These are phyloP conservation scores for Posidonia oceanica DNA, from an alignment of 116 monocot species.

Conservation along the genomic window DNA sequence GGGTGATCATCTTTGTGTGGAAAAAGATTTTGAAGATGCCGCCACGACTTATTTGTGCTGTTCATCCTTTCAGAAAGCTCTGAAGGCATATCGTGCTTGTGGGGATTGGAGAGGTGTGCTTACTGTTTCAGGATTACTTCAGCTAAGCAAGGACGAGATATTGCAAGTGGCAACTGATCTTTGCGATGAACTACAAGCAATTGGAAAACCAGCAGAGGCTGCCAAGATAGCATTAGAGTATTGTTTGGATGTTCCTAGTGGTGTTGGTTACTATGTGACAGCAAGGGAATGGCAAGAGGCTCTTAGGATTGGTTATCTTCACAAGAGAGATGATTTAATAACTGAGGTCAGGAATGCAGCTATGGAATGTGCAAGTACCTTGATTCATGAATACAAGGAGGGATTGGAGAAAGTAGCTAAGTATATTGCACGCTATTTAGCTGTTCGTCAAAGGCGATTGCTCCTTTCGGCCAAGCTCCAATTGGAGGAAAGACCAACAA, in stretches of 20 bases:
- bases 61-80: conserved; percentile 58
- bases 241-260: conserved; percentile 50
- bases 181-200: conserved; percentile 82
- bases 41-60: conserved; percentile 68
- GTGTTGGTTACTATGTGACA: conserved; percentile 50
- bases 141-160: conserved; percentile 32
- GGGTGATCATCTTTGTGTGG: conserved; percentile 73
- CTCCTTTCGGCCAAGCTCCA: conserved; percentile 64
- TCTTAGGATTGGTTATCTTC: conserved; percentile 58
- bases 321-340: conserved; percentile 51
- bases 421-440: conserved; percentile 65
- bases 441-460: conserved; percentile 86
- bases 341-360: conserved; percentile 46
- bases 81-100: conserved; percentile 64
- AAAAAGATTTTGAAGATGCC: conserved; percentile 66
- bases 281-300: conserved; percentile 95
- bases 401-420: conserved; percentile 68
- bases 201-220: conserved; percentile 88
- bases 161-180: conserved; percentile 66
- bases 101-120: conserved; percentile 91
- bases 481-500: conserved; percentile 35
- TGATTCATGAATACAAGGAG: conserved; percentile 67
- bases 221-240: conserved; percentile 82
- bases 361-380: conserved; percentile 47
- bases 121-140: conserved; percentile 53